A percentile compares a stretch with the other conserved stretches of the same genome.
phyloP scores from a whole-genome alignment of 306 rosid genomes.

The Fragaria vesca region DNA sequence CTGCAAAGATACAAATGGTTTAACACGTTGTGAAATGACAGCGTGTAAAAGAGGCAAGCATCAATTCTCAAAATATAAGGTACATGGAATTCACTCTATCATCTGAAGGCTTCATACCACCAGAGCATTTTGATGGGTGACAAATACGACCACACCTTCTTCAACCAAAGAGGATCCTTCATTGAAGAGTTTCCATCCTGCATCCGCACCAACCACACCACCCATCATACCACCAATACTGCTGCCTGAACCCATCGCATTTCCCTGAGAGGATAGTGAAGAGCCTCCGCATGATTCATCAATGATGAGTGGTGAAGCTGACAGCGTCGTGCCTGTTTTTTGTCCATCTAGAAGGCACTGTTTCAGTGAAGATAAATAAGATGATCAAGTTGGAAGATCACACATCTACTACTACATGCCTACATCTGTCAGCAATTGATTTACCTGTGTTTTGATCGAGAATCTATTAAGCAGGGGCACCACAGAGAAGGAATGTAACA shows the following conservation, averaged over 20 bases:
- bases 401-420: slow-evolving; percentile 16
- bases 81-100: slow-evolving; percentile 37
- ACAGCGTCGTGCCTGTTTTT: slow-evolving; percentile 77
- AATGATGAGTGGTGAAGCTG: slow-evolving; percentile 85
- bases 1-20: slow-evolving; percentile 43
- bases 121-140: slow-evolving; percentile 87
- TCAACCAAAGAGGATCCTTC: slow-evolving; percentile 82
- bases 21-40: slow-evolving; percentile 20
- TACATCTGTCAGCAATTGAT: slow-evolving; percentile 21
- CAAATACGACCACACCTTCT: slow-evolving; percentile 93
- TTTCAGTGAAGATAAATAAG: slow-evolving; percentile 38
- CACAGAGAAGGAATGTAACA: slow-evolving; percentile 70
- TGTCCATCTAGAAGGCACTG: slow-evolving; percentile 98
- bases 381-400: slow-evolving; percentile 25
- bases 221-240: slow-evolving; percentile 93
- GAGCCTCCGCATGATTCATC: slow-evolving; percentile 69
- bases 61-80: slow-evolving; percentile 33
- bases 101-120: slow-evolving; percentile 82
- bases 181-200: slow-evolving; percentile 94
- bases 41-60: slow-evolving; percentile 23
- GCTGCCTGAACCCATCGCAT: slow-evolving; percentile 54
- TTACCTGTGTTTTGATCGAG: slow-evolving; percentile 84
- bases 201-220: slow-evolving; percentile 93
- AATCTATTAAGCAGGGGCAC: slow-evolving; percentile 75
- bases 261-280: slow-evolving; percentile 56